Evolutionary conservation across 805 yeast species (phyloP), one percentile per base, ranked within the genome.

Genomic region (Trichomonascus vanleenenianus): DNA sequence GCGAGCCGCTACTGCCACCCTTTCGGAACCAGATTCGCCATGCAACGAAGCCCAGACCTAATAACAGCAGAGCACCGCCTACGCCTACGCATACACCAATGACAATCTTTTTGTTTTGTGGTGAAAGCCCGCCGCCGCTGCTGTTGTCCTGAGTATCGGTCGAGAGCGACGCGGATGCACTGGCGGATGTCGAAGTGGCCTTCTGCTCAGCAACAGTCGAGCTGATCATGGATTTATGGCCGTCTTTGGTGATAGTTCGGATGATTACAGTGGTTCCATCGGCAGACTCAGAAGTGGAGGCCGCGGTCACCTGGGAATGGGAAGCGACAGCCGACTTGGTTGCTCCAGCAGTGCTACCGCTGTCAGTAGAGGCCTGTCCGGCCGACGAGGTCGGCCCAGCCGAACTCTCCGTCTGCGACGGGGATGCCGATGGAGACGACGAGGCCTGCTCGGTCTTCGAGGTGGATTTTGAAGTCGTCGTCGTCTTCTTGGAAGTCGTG

Each of bases 51-150:
- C 60, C 63, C n/a, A 65, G 62, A 5, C 62, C 68, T 3, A 68
- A 69, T 35, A 69, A 46, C 2, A 71, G 61, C n/a, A 79, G 58
- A 0, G 89, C 85, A 0, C 80, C 78, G 43, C 85, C 85, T 11
- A 83, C 73, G 45, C 88, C 88, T 4, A 82, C 81, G 25, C 78
- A 81, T 48, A 81, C 79, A 34, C 88, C 88, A 43, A 81, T 72
- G 19, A 82, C 76, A 31, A 81, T 72, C 46, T 73, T 73, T 45
- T 75, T 70, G 48, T 74, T 63, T 42, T 73, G 71, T 12, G 67
- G 56, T 1, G 81, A 70, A 6, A 79, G 62, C 0, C 82, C 82
- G 2, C 63, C 56, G 6, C 57, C 12, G 58, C 50, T 2, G 52
- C 50, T 6, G 63, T 42, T 3, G 66, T 53, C 7, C 16, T 46